Evolutionary conservation across 2,329 filamentous ascomycete genomes (phyloP), one percentile per base, ranked within the genome.

Genomic region (Cryphonectria japonica): DNA sequence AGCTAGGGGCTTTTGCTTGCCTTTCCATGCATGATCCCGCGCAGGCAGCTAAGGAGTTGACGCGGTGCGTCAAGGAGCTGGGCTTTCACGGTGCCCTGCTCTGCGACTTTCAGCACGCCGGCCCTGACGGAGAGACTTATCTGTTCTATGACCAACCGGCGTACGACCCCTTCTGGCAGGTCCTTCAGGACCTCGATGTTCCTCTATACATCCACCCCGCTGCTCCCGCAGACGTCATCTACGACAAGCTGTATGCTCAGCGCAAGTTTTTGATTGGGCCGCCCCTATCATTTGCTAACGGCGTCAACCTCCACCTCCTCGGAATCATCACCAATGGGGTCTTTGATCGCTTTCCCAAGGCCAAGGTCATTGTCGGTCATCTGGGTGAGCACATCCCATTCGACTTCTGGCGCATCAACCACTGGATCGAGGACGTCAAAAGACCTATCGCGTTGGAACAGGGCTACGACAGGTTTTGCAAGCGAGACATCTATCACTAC

Each of bases 121-220:
- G 88, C 3, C 73, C 80, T 0, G 86, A 89, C 70, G 88, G 88
- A 52, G 87, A 90, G 69, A 84, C 85, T 34, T 86, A 89, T 82
- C 81, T 91, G 77, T 91, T 91, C 80, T 92, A 91, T 79, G 90
- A 92, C 76, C 81, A 84, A 11, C 82, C 85, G 0, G 84, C 87
- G 72, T 92, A 86, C 83, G 87, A 89, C 74, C 78, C 85, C 32
- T 91, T 92, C 82, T 91, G 89, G 89, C 76, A 82, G 16, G 85
- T 84, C 0, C 83, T 85, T 11, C 83, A 82, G 1, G 86, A 90
- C 60, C 84, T 92, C 0, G 87, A 91, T 70, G 88, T 91, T 0
- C 89, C 89, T 0, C 83, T 92, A 65, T 92, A 91, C 75, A 82
- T 92, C 0, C 89, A 92, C 77, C 89, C 89, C 0, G 82, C 86